phyloP scores from a whole-genome alignment of 2,329 filamentous ascomycete genomes.

The Ceratocystis cubensis region DNA sequence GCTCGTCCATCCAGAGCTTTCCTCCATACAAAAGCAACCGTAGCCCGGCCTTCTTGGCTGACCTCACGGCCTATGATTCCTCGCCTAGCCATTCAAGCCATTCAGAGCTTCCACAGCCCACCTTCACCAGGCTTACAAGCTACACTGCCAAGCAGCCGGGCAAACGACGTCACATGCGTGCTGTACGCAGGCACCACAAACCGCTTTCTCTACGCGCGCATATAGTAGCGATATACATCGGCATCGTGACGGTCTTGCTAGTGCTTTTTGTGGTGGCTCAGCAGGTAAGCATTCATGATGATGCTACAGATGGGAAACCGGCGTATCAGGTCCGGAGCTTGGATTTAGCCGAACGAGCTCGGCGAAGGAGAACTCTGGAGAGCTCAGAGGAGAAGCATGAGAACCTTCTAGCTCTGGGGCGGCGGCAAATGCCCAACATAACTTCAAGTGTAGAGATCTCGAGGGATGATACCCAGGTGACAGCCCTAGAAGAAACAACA shows the following conservation, averaged over 20 bases:
- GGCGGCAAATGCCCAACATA: background rate
- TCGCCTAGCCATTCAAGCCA: background rate
- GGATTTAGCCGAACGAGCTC: background rate
- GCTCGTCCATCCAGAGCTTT: background rate
- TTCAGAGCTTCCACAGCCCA: background rate
- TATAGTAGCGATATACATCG: background rate
- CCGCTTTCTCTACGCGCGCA: slow-evolving; percentile 6
- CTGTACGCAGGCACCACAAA: slow-evolving; percentile 8
- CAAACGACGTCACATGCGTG: background rate
- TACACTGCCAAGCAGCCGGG: background rate
- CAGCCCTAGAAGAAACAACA: background rate
- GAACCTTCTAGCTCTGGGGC: background rate
- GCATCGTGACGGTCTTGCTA: slow-evolving; percentile 6
- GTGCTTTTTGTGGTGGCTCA: slow-evolving; percentile 8
- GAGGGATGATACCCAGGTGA: background rate
- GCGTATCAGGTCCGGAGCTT: slow-evolving; percentile 12
- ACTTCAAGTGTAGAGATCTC: background rate
- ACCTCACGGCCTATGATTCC: background rate
- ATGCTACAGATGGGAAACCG: background rate
- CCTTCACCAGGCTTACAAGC: background rate
- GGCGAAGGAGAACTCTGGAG: background rate
- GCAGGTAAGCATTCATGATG: slow-evolving; percentile 8
- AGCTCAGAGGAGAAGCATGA: background rate
- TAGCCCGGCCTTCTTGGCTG: background rate
- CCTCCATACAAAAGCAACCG: background rate